These are phyloP conservation scores for Monilinia fructicola DNA, from an alignment of 2,329 filamentous ascomycete genomes.

Conservation along the genomic window DNA sequence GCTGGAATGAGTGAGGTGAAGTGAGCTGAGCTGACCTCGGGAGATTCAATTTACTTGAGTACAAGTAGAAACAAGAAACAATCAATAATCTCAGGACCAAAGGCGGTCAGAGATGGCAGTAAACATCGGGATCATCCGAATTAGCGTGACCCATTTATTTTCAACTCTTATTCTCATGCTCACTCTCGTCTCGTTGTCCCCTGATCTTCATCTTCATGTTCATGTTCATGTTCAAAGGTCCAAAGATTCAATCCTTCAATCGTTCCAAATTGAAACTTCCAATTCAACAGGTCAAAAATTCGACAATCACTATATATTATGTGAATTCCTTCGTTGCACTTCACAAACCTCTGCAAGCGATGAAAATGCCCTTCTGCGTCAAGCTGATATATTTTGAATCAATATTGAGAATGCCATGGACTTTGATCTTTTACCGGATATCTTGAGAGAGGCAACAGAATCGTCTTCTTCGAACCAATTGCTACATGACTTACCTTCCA, in stretches of 20 bases:
- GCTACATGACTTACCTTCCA: constrained; percentile 32
- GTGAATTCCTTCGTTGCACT: not conserved
- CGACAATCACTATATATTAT: not conserved
- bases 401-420: constrained; percentile 27
- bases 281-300: not conserved
- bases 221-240: not conserved
- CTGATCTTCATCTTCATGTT: too few relatives aligned
- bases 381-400: not conserved
- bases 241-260: too few relatives aligned
- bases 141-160: not conserved
- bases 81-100: not conserved
- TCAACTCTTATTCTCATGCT: not conserved
- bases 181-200: not conserved
- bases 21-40: not conserved
- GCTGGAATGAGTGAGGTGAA: too few relatives aligned
- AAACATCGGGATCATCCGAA: not conserved
- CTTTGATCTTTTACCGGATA: constrained; percentile 25
- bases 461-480: constrained; percentile 22
- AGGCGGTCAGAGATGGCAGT: constrained; percentile 12
- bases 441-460: constrained; percentile 16
- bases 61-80: too few relatives aligned
- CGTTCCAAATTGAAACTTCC: not conserved
- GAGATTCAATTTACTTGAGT: not conserved
- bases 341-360: not conserved
- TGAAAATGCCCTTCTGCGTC: not conserved